Conservation (phyloP, 441 rosid species). For the Gossypium gossypioides region DNA sequence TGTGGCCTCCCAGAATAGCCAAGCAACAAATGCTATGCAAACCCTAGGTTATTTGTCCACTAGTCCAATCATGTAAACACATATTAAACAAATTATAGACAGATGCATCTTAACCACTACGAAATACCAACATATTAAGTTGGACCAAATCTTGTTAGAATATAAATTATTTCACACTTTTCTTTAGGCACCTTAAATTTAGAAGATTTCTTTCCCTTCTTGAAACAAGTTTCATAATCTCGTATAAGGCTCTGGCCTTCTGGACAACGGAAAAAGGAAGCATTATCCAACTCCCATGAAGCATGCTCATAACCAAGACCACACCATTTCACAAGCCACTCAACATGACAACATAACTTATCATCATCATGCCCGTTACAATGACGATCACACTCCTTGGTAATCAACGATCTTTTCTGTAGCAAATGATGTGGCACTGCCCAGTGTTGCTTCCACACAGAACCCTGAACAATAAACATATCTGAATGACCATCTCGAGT, state of each 20-base stretch:
- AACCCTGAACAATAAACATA: slow-evolving; percentile 24
- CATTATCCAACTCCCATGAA: slow-evolving; percentile 54
- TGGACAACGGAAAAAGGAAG: slow-evolving; percentile 28
- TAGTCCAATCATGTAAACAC: neutral
- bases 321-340: slow-evolving; percentile 64
- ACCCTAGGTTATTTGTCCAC: neutral
- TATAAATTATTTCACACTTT: neutral
- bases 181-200: slow-evolving; percentile 23
- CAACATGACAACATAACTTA: slow-evolving; percentile 21
- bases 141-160: neutral
- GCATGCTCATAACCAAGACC: slow-evolving; percentile 54
- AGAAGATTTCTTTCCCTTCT: slow-evolving; percentile 23
- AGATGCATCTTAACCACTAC: neutral
- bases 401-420: slow-evolving; percentile 26
- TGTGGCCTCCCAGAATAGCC: neutral
- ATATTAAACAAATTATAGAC: neutral
- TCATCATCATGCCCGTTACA: neutral
- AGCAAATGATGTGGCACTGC: slow-evolving; percentile 41
- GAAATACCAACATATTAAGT: neutral
- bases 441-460: slow-evolving; percentile 41
- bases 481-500: neutral
- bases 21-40: neutral
- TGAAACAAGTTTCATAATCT: slow-evolving; percentile 32
- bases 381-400: slow-evolving; percentile 12
- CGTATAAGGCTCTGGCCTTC: slow-evolving; percentile 31